Evolutionary conservation across 2,329 filamentous ascomycete genomes (phyloP), one percentile per base, ranked within the genome.

Genomic region (Diaporthe vaccinii): DNA sequence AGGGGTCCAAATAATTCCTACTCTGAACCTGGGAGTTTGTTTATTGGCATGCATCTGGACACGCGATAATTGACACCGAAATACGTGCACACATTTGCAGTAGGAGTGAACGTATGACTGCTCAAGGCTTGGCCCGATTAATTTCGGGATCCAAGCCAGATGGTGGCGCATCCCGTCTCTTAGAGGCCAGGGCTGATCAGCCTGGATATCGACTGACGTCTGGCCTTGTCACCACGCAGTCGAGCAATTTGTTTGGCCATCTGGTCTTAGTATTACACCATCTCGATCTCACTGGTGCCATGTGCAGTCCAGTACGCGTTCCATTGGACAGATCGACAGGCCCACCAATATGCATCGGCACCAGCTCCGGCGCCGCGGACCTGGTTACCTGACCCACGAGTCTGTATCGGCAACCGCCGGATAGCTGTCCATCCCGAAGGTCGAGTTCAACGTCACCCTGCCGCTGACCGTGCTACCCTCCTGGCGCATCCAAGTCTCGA

Each of bases 401-500:
- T 58, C 68, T 36, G 53, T 71, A 44, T 36, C 12, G 15, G 39
- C 28, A 36, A 71, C 68, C 41, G 31, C 22, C 22, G 68, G 20
- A 28, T 49, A 59, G 41, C 55, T 72, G 28, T 72, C 69, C 28
- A 28, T 59, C n/a, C 69, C 53, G 4, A 59, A 49, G 5, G 53
- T 49, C 28, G 69, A 59, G 39, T 72, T 72, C 28, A 72, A 51
- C 12, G 69, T 72, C 55, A 59, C 57, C 9, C 44, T 25, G 14
- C 53, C 69, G 49, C 69, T 72, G 22, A 59, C 25, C 2, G 55
- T 72, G 69, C 69, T 72, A 12, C 62, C 62, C 46, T 68, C 62
- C 62, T 68, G 62, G 14, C 62, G 62, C 62, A 68, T 68, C 62
- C 62, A 68, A 17, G 62, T 68, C 44, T 68, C 62, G 2, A 68